Percentiles rank a stretch among this genome's conserved stretches.
phyloP scores from a whole-genome alignment of 2,329 filamentous ascomycete genomes.

The Claviceps sorghi region DNA sequence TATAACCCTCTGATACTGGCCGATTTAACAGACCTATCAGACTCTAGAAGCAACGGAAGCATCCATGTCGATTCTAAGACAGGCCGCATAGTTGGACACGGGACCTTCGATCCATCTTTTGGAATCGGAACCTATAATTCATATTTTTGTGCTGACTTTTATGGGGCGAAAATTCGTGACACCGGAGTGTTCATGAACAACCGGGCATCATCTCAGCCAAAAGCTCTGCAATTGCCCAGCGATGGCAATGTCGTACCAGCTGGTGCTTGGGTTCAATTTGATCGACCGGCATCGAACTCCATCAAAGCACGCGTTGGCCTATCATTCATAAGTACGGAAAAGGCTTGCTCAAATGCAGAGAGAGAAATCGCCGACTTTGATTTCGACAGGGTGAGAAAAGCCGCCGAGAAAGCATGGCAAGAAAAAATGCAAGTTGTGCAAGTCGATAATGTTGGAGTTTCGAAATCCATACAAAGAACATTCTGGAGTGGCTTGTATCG shows the following conservation, averaged over 20 bases:
- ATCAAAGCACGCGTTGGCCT: conserved; percentile 54
- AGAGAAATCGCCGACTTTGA: conserved; percentile 52
- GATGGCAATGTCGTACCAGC: conserved; percentile 19
- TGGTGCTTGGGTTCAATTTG: conserved; percentile 51
- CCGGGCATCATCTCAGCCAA: conserved; percentile 29
- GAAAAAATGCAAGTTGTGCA: conserved; percentile 45
- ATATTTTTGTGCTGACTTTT: conserved; percentile 48
- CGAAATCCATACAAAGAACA: conserved; percentile 41
- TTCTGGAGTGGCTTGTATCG: conserved; percentile 63
- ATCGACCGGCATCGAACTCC: conserved; percentile 22
- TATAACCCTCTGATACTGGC: conserved; percentile 38
- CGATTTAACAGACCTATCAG: conserved; percentile 42
- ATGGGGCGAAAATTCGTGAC: conserved; percentile 34
- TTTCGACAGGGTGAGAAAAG: conserved; percentile 40
- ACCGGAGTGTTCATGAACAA: conserved; percentile 45
- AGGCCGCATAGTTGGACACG: conserved; percentile 44
- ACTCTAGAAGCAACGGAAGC: conserved; percentile 12
- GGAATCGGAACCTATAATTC: conserved; percentile 41
- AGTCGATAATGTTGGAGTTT: conserved; percentile 39
- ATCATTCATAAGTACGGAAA: conserved; percentile 52
- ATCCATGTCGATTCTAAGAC: conserved; percentile 23
- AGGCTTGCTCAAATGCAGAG: conserved; percentile 58
- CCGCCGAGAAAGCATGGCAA: conserved; percentile 46
- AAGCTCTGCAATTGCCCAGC: conserved; percentile 20
- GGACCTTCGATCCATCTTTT: conserved; percentile 45